phyloP scores from a whole-genome alignment of 2,329 filamentous ascomycete species.

The Trichophyton simii region DNA sequence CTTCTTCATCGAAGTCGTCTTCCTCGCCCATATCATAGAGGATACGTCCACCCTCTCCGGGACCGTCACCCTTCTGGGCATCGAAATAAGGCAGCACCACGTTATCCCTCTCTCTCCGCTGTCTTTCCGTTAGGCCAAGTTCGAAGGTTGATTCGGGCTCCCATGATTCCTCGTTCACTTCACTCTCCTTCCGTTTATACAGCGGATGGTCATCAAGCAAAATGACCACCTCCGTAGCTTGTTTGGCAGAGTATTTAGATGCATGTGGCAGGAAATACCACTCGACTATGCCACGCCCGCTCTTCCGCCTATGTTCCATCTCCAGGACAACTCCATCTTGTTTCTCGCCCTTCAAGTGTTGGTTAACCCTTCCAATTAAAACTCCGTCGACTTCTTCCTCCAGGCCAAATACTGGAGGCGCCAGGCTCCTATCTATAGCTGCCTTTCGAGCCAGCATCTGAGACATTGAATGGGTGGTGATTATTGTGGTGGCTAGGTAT shows the following conservation, averaged over 20 bases:
- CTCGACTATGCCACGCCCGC: constrained; percentile 65
- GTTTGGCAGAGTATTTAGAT: constrained; percentile 33
- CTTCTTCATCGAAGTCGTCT: constrained; percentile 93
- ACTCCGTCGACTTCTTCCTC: constrained; percentile 66
- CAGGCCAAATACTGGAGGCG: constrained; percentile 67
- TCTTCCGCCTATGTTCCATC: constrained; percentile 76
- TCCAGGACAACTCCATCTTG: constrained; percentile 60
- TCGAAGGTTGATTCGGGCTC: constrained; percentile 68
- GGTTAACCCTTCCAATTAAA: constrained; percentile 49
- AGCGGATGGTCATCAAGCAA: constrained; percentile 66
- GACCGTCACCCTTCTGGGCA: constrained; percentile 60
- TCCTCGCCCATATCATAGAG: constrained; percentile 93
- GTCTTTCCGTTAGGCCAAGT: constrained; percentile 77
- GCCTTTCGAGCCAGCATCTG: constrained; percentile 62
- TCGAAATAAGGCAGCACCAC: constrained; percentile 94
- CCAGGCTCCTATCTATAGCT: constrained; percentile 63
- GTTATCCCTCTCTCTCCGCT: constrained; percentile 71
- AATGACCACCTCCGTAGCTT: constrained; percentile 39
- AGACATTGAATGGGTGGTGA: constrained; percentile 58
- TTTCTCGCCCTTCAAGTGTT: constrained; percentile 24
- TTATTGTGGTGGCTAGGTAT: constrained; percentile 79
- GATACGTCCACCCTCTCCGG: constrained; percentile 81
- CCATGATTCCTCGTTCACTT: constrained; percentile 40
- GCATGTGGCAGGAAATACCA: constrained; percentile 46
- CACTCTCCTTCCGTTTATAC: constrained; percentile 43